These are phyloP conservation scores for Ottelia alismoides DNA, from an alignment of 106 monocot genomes.

Conservation along the genomic window DNA sequence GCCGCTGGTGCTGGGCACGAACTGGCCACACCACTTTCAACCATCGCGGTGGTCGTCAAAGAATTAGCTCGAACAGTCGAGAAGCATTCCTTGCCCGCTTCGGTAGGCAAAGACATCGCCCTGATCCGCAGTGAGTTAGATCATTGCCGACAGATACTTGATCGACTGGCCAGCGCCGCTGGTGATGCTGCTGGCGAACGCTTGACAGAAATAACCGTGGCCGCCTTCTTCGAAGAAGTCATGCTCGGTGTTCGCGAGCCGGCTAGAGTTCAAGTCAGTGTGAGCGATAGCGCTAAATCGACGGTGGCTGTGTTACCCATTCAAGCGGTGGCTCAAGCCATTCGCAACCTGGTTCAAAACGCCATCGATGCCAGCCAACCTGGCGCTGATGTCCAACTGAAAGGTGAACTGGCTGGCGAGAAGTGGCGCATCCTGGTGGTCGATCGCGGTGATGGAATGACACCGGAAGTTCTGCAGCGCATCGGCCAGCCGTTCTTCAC, in stretches of 20 bases:
- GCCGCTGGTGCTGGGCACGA: not conserved
- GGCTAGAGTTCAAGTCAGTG: no score
- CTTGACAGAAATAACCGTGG: not conserved
- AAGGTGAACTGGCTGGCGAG: no score
- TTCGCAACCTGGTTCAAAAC: not conserved
- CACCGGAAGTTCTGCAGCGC: not conserved
- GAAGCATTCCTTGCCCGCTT: no score
- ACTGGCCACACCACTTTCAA: not conserved
- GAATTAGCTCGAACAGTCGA: not conserved
- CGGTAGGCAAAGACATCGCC: not conserved
- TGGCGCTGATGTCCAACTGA: not conserved
- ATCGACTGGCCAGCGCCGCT: not conserved
- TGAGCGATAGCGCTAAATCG: not conserved
- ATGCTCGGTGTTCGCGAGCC: not conserved
- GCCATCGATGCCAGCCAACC: not conserved
- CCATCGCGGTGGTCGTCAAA: not conserved
- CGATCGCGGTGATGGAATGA: not conserved
- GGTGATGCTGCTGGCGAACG: not conserved
- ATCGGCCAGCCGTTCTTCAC: not conserved
- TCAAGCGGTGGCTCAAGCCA: not conserved
- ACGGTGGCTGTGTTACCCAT: not conserved
- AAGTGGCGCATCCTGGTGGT: not conserved
- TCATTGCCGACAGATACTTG: not conserved
- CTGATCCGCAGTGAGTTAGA: not conserved
- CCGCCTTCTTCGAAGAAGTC: not conserved